Base-by-base conservation (phyloP, 2,329 filamentous ascomycete species). In the Aspergillus sp. region DNA sequence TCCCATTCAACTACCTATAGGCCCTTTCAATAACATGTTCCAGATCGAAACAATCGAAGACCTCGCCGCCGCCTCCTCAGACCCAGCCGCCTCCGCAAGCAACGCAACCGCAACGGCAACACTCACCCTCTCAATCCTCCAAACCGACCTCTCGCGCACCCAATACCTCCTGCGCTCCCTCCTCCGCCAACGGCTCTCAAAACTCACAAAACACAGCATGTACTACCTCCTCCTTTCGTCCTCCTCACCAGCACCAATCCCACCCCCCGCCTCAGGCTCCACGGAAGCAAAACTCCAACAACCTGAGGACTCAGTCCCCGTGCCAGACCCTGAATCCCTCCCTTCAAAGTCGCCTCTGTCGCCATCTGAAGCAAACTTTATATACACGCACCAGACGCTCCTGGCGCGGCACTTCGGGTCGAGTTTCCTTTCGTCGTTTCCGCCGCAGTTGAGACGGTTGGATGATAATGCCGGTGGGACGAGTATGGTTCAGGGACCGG, bases 101-200 rank as follows among this genome's bases (percentile, higher is more conserved):
- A 92, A 96, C 69, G 90, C 93, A 47, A 92, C 90, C 74, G 88
- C 90, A 62, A 92, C 90, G 74, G 88, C 90, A 63, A 98, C 96
- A 73, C 96, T 99, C 73, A 86, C 87, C 60, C 87, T 98, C 69
- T 96, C 97, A 49, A 89, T 99, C 61, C 87, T 97, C 55, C 95
- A 99, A 79, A 98, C 96, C 6, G 95, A 99, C 77, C 84, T 99
- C 55, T 93, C 97, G 73, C 84, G 95, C 46, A 96, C 90, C 77
- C 96, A 96, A 77, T 99, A 92, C 70, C 82, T 99, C 21, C 84
- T 98, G 17, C 84, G 95, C 60, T 89, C 90, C 63, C 89, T 93
- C 64, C 76, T 99, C 56, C 84, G 96, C 53, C 87, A 90, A 9
- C 84, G 95, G n/a, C 87, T 98, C 57, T 86, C 90, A 54, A 98